Percentiles rank a stretch among this genome's conserved stretches.
phyloP scores from a whole-genome alignment of 352 stramenopile species.

The Phytophthora multivora region DNA sequence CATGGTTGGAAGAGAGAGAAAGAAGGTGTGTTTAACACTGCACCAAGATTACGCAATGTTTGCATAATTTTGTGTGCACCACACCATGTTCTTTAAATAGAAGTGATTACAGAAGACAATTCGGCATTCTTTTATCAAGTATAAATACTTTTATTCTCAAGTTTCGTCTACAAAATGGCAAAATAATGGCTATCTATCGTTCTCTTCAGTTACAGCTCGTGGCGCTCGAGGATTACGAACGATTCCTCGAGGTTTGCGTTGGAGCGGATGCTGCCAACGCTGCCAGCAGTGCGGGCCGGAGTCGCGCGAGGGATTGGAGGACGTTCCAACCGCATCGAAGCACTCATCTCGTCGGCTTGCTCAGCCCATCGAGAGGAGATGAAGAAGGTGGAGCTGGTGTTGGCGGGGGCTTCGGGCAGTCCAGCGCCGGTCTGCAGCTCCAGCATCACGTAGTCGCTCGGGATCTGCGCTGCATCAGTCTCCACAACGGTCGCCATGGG shows the following conservation, averaged over 20 bases:
- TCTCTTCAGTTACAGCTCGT: constrained; percentile 34
- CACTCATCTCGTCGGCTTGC: constrained; percentile 79
- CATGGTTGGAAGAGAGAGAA: constrained; percentile 19
- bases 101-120: too few relatives aligned
- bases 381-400: constrained; percentile 71
- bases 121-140: neutral
- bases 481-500: constrained; percentile 65
- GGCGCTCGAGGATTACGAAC: constrained; percentile 73
- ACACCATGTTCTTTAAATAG: neutral
- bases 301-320: constrained; percentile 20
- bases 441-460: constrained; percentile 84
- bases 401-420: constrained; percentile 40
- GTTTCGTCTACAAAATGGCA: constrained; percentile 32
- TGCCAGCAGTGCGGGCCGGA: constrained; percentile 7
- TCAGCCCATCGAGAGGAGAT: constrained; percentile 83
- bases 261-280: constrained; percentile 17
- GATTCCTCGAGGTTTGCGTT: constrained; percentile 59
- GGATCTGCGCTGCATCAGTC: constrained; percentile 37
- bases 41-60: neutral
- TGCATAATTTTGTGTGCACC: neutral
- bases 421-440: constrained; percentile 74
- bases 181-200: constrained; percentile 20
- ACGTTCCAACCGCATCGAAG: constrained; percentile 55
- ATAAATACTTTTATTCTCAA: constrained; percentile 44
- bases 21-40: neutral